These are phyloP conservation scores for Fragaria nilgerrensis DNA, from an alignment of 306 rosid genomes.

Conservation along the genomic window DNA sequence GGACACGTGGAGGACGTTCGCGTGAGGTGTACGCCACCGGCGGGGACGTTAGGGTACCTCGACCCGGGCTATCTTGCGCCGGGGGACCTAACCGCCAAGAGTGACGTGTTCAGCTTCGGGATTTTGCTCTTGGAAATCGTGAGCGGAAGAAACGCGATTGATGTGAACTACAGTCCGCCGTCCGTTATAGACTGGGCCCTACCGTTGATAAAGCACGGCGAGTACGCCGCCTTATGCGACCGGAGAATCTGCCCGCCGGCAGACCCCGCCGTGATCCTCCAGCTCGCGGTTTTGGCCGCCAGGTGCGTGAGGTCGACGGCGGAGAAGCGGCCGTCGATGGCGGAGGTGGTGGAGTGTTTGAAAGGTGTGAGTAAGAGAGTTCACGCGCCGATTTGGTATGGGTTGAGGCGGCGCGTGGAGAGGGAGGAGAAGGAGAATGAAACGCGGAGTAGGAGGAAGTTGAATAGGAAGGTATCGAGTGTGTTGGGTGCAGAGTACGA, in stretches of 20 bases:
- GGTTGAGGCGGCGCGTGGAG: slow-evolving; percentile 41
- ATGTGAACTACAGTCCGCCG: slow-evolving; percentile 75
- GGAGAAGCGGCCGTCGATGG: slow-evolving; percentile 73
- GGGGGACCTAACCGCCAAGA: slow-evolving; percentile 71
- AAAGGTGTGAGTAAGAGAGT: slow-evolving; percentile 30
- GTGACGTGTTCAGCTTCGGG: slow-evolving; percentile 95
- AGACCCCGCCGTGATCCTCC: slow-evolving; percentile 33
- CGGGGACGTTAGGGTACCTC: slow-evolving; percentile 91
- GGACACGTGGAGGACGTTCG: slow-evolving; percentile 94
- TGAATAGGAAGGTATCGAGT: slow-evolving; percentile 59
- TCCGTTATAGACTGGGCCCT: slow-evolving; percentile 90
- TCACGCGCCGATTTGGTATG: slow-evolving; percentile 43
- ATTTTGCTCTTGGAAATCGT: slow-evolving; percentile 71
- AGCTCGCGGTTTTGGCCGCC: slow-evolving; percentile 58
- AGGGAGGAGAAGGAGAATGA: not conserved
- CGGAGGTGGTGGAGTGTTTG: slow-evolving; percentile 67
- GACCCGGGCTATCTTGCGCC: slow-evolving; percentile 91
- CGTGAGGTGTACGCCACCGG: slow-evolving; percentile 78
- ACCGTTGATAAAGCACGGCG: slow-evolving; percentile 53
- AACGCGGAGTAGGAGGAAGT: slow-evolving; percentile 37
- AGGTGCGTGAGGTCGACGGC: slow-evolving; percentile 68
- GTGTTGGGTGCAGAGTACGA: slow-evolving; percentile 39
- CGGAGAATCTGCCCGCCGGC: slow-evolving; percentile 48
- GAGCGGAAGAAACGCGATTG: slow-evolving; percentile 85
- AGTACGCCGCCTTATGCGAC: slow-evolving; percentile 52